phyloP scores from a whole-genome alignment of 805 yeast species.

The Blastobotrys robertii region DNA sequence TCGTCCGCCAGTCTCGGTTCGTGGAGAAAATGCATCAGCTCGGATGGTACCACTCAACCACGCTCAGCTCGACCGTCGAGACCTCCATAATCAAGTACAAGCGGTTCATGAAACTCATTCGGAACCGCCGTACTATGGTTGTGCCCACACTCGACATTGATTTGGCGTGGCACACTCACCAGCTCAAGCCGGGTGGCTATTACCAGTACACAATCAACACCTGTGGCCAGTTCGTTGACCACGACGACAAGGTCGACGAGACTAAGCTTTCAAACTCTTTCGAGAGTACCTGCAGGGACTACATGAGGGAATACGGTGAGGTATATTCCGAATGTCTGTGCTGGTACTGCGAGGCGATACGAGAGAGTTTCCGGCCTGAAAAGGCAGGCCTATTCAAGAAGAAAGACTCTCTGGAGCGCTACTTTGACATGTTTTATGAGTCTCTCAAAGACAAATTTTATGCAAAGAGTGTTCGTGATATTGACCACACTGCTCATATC shows the following conservation, averaged over 20 bases:
- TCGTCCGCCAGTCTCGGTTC: slow-evolving; percentile 13
- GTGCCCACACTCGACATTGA: slow-evolving; percentile 19
- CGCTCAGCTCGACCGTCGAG: slow-evolving; percentile 7
- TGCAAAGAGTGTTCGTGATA: no score
- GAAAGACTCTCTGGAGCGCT: no score
- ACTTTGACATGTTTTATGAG: no score
- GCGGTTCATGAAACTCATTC: slow-evolving; percentile 9
- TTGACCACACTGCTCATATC: no score
- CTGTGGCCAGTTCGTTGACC: slow-evolving; percentile 7
- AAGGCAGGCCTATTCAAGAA: no score
- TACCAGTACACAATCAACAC: not conserved
- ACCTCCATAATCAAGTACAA: slow-evolving; percentile 7
- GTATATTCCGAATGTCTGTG: slow-evolving; percentile 13
- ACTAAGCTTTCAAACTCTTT: slow-evolving; percentile 7
- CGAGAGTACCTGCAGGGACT: slow-evolving; percentile 5
- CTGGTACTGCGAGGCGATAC: slow-evolving; percentile 13
- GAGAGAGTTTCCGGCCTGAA: slow-evolving; percentile 3
- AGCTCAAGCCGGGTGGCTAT: slow-evolving; percentile 8
- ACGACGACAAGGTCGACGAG: slow-evolving; percentile 13
- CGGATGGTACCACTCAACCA: slow-evolving; percentile 14
- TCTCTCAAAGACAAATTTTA: no score
- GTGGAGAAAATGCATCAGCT: slow-evolving; percentile 13
- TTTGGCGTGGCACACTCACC: slow-evolving; percentile 19
- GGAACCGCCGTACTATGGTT: slow-evolving; percentile 2
- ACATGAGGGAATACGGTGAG: slow-evolving; percentile 6